Base-by-base conservation (phyloP, 2,329 filamentous ascomycete genomes). In the Colletotrichum somersetense region DNA sequence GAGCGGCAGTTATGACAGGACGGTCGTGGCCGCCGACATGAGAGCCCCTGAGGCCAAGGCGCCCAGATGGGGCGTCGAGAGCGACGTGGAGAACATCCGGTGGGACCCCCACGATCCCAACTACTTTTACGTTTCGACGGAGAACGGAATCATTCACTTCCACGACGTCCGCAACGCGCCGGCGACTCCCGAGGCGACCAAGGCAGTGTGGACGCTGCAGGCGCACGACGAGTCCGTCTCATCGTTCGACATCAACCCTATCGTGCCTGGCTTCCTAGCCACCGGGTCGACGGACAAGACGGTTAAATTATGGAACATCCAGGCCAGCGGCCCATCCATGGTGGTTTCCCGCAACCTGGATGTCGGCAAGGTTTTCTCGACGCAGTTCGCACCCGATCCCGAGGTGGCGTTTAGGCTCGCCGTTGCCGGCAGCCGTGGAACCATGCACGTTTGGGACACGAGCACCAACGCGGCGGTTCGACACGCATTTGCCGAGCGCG, bases 281-380 rank as follows among this genome's bases (percentile, higher is more conserved):
- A 98, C 96, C 0, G 96, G 95, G 3, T 97, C 95, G 2, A 95
- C 93, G 18, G 96, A 99, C 86, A 96, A 94, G 85, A 93, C 92
- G 7, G 95, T 98, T 77, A 99, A 99, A 87, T 87, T 99, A 69
- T 99, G 96, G 96, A 97, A 97, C 83, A 91, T 98, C 69, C 89
- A 92, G 76, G 82, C 92, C 16, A 89, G 89, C 52, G 95, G 94
- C 2, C 96, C 96, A 1, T 93, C 91, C 73, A 93, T 99, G 89
- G 94, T 99, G 1, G 93, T 97, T 6, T 93, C 93, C 35, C 91
- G 96, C 76, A 96, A 98, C 81, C 85, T 98, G 57, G 96, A 97
- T 66, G 93, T 99, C 23, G 96, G 96, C 72, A 97, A 96, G 83
- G 93, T 99, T 48, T 99, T 99, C 83, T 94, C 94, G 14, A 93